Conservation (phyloP, 1,284 basidiomycete genomes). For the Agaricales sp. region DNA sequence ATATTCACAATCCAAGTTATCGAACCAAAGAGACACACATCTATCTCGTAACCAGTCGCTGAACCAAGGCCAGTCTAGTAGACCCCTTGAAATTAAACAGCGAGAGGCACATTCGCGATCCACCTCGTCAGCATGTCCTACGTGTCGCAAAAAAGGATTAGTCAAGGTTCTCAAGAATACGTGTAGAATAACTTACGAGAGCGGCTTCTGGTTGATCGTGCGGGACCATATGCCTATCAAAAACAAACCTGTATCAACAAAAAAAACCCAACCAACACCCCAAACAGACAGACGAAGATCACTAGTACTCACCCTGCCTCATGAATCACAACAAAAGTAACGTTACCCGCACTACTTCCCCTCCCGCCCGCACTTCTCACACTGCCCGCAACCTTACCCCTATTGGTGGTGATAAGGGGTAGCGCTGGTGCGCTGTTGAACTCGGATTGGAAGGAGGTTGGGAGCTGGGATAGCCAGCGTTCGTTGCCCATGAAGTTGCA, state of each 20-base stretch:
- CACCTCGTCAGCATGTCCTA: not conserved
- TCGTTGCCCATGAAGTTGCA: slow-evolving; percentile 74
- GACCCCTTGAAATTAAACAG: no score
- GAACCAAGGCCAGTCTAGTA: no score
- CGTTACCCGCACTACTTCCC: slow-evolving; percentile 56
- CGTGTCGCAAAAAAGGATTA: not conserved
- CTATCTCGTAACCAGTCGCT: no score
- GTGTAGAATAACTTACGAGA: slow-evolving; percentile 34
- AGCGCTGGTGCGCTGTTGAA: slow-evolving; percentile 42
- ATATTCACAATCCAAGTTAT: no score
- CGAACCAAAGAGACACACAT: no score
- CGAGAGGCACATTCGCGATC: not conserved
- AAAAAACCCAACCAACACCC: no score
- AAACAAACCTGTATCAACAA: slow-evolving; percentile 5
- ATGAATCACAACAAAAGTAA: slow-evolving; percentile 64
- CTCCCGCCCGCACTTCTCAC: slow-evolving; percentile 54
- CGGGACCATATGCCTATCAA: slow-evolving; percentile 72
- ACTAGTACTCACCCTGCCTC: slow-evolving; percentile 71
- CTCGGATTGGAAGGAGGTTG: slow-evolving; percentile 52
- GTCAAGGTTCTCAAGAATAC: not conserved
- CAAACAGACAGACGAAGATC: no score
- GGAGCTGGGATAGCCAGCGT: slow-evolving; percentile 55
- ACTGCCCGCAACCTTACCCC: slow-evolving; percentile 39
- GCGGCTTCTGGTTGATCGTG: slow-evolving; percentile 76
- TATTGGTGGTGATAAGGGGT: slow-evolving; percentile 43